Percentiles rank a stretch among this genome's conserved stretches.
Conservation (phyloP, 208 protist species). For the Leishmania lainsoni region DNA sequence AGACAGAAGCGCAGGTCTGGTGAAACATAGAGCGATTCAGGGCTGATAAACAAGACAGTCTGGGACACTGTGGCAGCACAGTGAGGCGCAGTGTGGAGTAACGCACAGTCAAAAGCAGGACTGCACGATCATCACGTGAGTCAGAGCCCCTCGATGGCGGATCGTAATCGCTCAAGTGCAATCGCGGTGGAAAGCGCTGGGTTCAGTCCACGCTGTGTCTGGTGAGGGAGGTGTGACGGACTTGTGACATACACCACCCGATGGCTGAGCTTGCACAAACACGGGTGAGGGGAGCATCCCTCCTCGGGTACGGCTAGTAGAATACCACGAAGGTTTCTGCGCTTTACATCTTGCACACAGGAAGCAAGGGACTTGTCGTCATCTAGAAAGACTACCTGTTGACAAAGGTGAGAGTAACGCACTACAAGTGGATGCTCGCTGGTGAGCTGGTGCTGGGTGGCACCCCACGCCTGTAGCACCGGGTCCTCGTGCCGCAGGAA, state of each 20-base stretch:
- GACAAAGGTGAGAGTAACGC: slow-evolving; percentile 32
- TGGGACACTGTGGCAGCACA: not conserved
- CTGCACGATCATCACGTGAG: not conserved
- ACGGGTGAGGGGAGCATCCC: slow-evolving; percentile 52
- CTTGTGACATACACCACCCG: slow-evolving; percentile 47
- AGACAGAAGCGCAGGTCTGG: not conserved
- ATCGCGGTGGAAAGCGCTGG: slow-evolving; percentile 65
- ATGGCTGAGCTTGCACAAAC: slow-evolving; percentile 28
- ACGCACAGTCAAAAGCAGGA: not conserved
- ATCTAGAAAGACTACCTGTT: slow-evolving; percentile 55
- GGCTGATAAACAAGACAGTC: not conserved
- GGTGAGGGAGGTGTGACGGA: slow-evolving; percentile 35
- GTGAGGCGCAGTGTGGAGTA: not conserved
- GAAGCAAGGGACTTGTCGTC: slow-evolving; percentile 33
- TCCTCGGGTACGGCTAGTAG: slow-evolving; percentile 73
- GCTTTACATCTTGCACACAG: slow-evolving; percentile 29
- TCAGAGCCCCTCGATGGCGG: slow-evolving; percentile 8
- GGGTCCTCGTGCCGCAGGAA: slow-evolving; percentile 56
- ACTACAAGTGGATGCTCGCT: slow-evolving; percentile 43
- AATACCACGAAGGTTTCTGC: slow-evolving; percentile 45
- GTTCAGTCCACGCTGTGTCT: slow-evolving; percentile 70
- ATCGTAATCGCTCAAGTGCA: slow-evolving; percentile 66
- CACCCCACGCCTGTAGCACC: slow-evolving; percentile 37
- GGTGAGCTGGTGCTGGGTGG: slow-evolving; percentile 37
- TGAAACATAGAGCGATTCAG: not conserved